Conservation (phyloP, 768 basidiomycete species). For the Termitomyces sp. region DNA sequence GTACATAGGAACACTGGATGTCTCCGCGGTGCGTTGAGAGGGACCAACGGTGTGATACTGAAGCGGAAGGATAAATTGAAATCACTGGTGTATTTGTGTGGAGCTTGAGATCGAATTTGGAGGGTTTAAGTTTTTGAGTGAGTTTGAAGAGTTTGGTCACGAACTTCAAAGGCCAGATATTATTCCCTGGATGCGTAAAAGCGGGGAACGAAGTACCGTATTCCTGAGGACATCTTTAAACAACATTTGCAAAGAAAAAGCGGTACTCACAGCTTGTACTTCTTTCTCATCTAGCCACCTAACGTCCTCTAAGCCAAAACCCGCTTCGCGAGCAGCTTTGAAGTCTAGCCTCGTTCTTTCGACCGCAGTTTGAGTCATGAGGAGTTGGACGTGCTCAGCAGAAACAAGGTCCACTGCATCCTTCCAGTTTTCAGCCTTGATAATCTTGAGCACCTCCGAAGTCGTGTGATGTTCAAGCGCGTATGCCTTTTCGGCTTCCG, state of each 20-base stretch:
- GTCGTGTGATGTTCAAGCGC: conserved; percentile 55
- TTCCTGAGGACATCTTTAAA: conserved; percentile 16
- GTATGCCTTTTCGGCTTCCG: conserved; percentile 49
- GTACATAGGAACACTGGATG: conserved; percentile 55
- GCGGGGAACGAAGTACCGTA: conserved; percentile 49
- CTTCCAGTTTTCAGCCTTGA: conserved; percentile 36
- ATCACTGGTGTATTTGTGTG: conserved; percentile 75
- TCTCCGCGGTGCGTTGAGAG: conserved; percentile 61
- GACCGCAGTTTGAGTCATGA: conserved; percentile 42
- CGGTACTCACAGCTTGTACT: conserved; percentile 38
- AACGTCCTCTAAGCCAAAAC: conserved; percentile 37
- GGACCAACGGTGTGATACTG: conserved; percentile 35
- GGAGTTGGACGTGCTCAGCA: conserved; percentile 45
- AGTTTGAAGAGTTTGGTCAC: conserved; percentile 59
- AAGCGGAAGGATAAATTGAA: conserved; percentile 23
- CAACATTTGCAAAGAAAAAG: neutral
- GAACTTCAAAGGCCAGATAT: conserved; percentile 77
- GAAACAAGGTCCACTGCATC: conserved; percentile 57
- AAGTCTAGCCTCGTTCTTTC: conserved; percentile 35
- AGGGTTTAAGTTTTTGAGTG: conserved; percentile 21
- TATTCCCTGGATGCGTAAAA: conserved; percentile 47
- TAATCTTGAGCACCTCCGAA: conserved; percentile 39
- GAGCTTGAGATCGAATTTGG: conserved; percentile 34
- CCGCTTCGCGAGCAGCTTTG: conserved; percentile 47
- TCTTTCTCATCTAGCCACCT: conserved; percentile 42